Base-by-base conservation (phyloP, 139 green algal species). In the Astrephomene gubernaculifera region DNA sequence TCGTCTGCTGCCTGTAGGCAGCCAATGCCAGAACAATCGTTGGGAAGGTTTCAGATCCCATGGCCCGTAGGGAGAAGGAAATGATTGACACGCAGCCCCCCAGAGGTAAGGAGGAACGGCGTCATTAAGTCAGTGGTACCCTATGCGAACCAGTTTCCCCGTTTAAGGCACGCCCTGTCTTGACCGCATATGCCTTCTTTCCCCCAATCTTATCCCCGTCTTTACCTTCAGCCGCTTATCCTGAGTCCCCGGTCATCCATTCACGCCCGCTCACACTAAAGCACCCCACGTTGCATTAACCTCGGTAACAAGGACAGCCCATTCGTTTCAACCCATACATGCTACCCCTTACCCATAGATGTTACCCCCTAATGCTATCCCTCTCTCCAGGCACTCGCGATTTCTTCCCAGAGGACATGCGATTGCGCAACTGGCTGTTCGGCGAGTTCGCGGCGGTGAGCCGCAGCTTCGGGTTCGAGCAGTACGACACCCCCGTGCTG, bases 381-480 rank as follows among this genome's bases (percentile, higher is more conserved):
- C 49, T 57, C 14, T 57, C 49, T 17, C 10, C 83, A 94, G 96
- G 97, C 72, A 99, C 97, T 0, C 91, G 97, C 0, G 97, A 99
- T 91, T 99, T 99, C 73, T 91, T 88, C 38, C 97, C 97, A 0
- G 96, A 99, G 45, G 97, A 99, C 36, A 97, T 98, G 92, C 92
- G 97, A 1, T 84, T 98, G 71, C 92, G 95, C 29, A 96, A 90
- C 76, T 99, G 97, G 97, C 92, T 99, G 61, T 99, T 98, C 90
- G 93, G 82, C 27, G 85, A 98, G 60, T 98, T 96, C 83, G 83
- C 87, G 1, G 79, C 85, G 38, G 94, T 98, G 33, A 91, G 73
- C 61, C 2, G 27, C 0, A 31, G 53, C 38, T 98, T 98, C 83
- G 96, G 96, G 1, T 99, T 98, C 88, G 97, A 99, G 84, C 94